These are phyloP conservation scores for Nepenthes gracilis DNA, from an alignment of 148 eudicot species.

Conservation along the genomic window DNA sequence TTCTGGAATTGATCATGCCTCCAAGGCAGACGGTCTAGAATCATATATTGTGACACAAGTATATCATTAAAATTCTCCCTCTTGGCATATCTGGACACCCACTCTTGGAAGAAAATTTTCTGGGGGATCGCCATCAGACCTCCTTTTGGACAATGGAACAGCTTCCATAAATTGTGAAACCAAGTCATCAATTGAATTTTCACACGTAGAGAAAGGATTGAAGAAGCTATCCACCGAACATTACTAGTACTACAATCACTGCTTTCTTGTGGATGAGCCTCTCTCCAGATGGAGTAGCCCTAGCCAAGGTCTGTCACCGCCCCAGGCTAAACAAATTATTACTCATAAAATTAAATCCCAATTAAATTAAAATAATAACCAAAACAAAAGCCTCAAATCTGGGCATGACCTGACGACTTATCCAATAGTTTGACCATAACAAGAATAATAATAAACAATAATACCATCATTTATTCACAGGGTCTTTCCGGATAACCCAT, in stretches of 20 bases:
- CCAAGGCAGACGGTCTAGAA: slow-evolving; percentile 90
- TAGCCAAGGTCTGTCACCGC: slow-evolving; percentile 6
- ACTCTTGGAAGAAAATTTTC: slow-evolving; percentile 59
- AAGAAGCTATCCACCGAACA: slow-evolving; percentile 15
- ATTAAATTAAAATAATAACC: too few relatives aligned
- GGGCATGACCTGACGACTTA: too few relatives aligned
- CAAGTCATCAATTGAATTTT: slow-evolving; percentile 19
- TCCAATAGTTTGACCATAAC: too few relatives aligned
- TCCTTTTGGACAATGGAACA: slow-evolving; percentile 30
- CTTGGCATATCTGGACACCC: slow-evolving; percentile 33
- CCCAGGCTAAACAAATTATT: too few relatives aligned
- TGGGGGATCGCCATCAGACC: slow-evolving; percentile 26
- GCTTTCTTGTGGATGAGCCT: slow-evolving; percentile 4
- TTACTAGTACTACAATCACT: slow-evolving; percentile 8
- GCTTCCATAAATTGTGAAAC: slow-evolving; percentile 40
- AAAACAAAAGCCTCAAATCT: too few relatives aligned
- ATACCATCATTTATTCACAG: too few relatives aligned
- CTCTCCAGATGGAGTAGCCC: slow-evolving; percentile 19
- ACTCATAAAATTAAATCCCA: too few relatives aligned
- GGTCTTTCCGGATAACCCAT: too few relatives aligned
- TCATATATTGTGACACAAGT: slow-evolving; percentile 56
- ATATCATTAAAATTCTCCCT: slow-evolving; percentile 63
- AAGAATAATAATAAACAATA: too few relatives aligned
- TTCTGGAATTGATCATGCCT: slow-evolving; percentile 20
- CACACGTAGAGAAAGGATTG: slow-evolving; percentile 15